These are phyloP conservation scores for Melocanna baccifera DNA, from an alignment of 176 grass and related monocot genomes.

Conservation along the genomic window DNA sequence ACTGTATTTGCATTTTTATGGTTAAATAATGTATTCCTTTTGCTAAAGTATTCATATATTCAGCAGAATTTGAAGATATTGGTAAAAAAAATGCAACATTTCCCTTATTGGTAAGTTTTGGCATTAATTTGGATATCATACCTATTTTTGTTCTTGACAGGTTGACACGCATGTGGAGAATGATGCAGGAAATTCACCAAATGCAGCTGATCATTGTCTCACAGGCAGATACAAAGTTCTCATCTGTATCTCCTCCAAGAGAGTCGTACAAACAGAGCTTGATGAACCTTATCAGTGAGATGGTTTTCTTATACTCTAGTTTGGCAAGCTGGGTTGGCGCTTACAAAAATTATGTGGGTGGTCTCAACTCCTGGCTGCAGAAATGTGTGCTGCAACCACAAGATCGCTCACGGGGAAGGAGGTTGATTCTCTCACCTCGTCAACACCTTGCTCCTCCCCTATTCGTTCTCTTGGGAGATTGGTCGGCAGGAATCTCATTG, in stretches of 20 bases:
- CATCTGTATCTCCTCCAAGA: conserved; percentile 23
- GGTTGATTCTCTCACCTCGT: conserved; percentile 41
- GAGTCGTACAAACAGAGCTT: conserved; percentile 39
- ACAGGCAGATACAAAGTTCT: conserved; percentile 33
- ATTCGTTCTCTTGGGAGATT: conserved; percentile 56
- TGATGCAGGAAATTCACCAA: conserved; percentile 66
- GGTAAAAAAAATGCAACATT: neutral
- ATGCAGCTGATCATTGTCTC: conserved; percentile 55
- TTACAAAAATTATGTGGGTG: conserved; percentile 52
- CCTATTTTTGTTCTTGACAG: conserved; percentile 7
- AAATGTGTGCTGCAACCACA: conserved; percentile 55
- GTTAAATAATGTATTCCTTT: neutral
- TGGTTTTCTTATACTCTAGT: conserved; percentile 44
- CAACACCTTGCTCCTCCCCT: conserved; percentile 53
- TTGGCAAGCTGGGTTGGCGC: conserved; percentile 50
- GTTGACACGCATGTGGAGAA: conserved; percentile 61
- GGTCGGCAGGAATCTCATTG: conserved; percentile 23
- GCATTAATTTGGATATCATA: neutral
- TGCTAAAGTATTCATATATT: neutral
- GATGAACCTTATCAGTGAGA: conserved; percentile 44
- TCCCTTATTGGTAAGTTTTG: neutral
- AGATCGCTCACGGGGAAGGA: conserved; percentile 39
- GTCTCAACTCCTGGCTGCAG: conserved; percentile 60
- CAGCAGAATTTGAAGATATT: neutral
- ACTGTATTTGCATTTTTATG: neutral